Evolutionary conservation across 1,284 basidiomycete genomes (phyloP).

Genomic region (Malassezia globosa): DNA sequence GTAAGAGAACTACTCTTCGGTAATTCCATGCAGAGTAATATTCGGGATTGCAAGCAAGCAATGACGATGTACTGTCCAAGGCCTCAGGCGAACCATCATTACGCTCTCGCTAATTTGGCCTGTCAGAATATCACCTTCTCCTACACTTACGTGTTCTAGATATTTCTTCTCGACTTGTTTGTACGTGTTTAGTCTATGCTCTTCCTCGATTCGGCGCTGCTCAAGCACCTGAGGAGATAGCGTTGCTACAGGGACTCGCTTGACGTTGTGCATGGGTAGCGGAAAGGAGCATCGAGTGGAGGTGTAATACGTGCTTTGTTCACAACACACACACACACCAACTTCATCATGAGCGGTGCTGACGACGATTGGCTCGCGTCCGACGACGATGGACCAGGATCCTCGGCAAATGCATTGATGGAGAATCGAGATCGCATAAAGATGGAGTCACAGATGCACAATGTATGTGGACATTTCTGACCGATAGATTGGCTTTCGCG

Average conservation of each 20-base stretch:
- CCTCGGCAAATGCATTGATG: slow-evolving; percentile 7
- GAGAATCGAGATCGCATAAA: slow-evolving; percentile 18
- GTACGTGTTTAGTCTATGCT: slow-evolving; percentile 4
- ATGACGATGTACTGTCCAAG: slow-evolving; percentile 28
- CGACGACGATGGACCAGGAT: slow-evolving; percentile 5
- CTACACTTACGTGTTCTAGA: slow-evolving; percentile 8
- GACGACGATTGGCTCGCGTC: slow-evolving; percentile 16
- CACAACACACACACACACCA: background rate
- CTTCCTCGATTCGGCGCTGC: slow-evolving; percentile 2
- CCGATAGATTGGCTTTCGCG: slow-evolving; percentile 64
- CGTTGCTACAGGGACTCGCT: background rate
- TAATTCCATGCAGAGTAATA: slow-evolving; percentile 45
- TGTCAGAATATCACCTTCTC: background rate
- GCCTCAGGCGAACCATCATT: slow-evolving; percentile 2
- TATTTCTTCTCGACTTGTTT: slow-evolving; percentile 9
- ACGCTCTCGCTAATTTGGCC: background rate
- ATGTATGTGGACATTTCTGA: slow-evolving; percentile 11
- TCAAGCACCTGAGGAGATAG: background rate
- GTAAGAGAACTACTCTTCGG: slow-evolving; percentile 25
- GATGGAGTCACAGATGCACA: slow-evolving; percentile 13
- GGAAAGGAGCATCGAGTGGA: background rate
- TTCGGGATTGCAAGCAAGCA: slow-evolving; percentile 41
- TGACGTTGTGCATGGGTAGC: slow-evolving; percentile 17
- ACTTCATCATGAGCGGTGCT: background rate
- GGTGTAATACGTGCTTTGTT: background rate